Base-by-base conservation (phyloP, 768 basidiomycete genomes). In the Lentinula raphanica region DNA sequence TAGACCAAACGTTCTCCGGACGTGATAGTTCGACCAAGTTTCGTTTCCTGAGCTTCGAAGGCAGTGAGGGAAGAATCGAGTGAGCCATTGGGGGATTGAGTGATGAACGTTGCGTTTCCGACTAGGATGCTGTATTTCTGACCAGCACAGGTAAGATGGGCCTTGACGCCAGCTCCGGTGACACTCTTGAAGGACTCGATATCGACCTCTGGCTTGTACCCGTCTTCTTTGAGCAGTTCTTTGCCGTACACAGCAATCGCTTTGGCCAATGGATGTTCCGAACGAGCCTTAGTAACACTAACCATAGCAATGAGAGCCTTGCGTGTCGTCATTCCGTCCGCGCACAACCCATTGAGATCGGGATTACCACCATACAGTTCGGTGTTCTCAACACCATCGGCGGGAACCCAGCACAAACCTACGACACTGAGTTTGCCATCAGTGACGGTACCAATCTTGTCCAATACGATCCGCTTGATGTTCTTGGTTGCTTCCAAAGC, bases 381-480 rank as follows among this genome's bases (percentile, higher is more conserved):
- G 5, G 73, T 70, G 60, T 74, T 64, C 38, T 44, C 27, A 45
- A 59, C 27, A 51, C 58, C 8, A 12, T 51, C 66, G 51, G 59
- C 45, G 17, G 81, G 77, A 9, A 80, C 86, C 97, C 96, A 99
- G 42, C 78, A 79, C 55, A 92, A 73, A 0, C 83, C 87, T 2
- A 82, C 80, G 51, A 99, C 90, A 31, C 77, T 84, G 66, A 98
- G 80, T 73, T 93, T 97, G n/a, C 97, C 97, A 48, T 93, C 81
- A 0, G 97, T 99, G 11, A 99, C 85, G 0, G 97, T 99, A 11
- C 97, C 97, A 0, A 97, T 99, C 79, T 99, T 99, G 80, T 99
- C 97, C 49, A 98, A 69, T 0, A 97, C 84, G 61, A 98, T 85
- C 13, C 85, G 79, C 68, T 86, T 85, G 65, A 98, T 85, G 53